phyloP scores from a whole-genome alignment of 805 yeast species.

The Monosporozyma aerobia region DNA sequence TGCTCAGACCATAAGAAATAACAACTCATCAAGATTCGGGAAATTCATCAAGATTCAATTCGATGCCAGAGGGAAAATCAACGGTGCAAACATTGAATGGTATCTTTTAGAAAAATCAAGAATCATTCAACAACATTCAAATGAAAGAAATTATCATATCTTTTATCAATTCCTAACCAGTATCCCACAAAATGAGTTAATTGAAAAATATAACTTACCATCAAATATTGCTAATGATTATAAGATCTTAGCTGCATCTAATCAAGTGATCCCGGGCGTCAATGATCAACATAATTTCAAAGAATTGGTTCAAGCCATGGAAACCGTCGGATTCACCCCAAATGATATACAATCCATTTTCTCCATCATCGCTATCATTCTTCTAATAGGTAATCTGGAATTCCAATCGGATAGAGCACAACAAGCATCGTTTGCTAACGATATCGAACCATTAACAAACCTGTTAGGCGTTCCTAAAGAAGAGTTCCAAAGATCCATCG shows the following conservation, averaged over 20 bases:
- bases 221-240: conserved; percentile 18
- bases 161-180: conserved; percentile 83
- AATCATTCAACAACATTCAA: conserved; percentile 62
- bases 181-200: conserved; percentile 35
- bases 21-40: conserved; percentile 94
- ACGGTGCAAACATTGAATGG: conserved; percentile 92
- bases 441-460: conserved; percentile 39
- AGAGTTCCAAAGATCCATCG: conserved; percentile 48
- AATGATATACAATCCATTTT: conserved; percentile 51
- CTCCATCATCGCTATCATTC: conserved; percentile 59
- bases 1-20: conserved; percentile 88
- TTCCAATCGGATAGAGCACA: conserved; percentile 59
- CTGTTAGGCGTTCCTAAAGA: conserved; percentile 51
- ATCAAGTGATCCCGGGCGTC: conserved; percentile 56
- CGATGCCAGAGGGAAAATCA: conserved; percentile 49
- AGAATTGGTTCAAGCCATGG: conserved; percentile 55
- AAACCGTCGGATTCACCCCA: conserved; percentile 58
- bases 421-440: conserved; percentile 59
- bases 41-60: conserved; percentile 87
- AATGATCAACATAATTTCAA: conserved; percentile 67
- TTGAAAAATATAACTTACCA: conserved; percentile 35
- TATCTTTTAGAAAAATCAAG: conserved; percentile 89
- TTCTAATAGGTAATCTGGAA: conserved; percentile 79
- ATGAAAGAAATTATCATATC: conserved; percentile 88
- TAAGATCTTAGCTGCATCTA: conserved; percentile 47